Evolutionary conservation across 768 basidiomycete species (phyloP), one percentile per base, ranked within the genome.

Genomic region (Leccinellum luteum): DNA sequence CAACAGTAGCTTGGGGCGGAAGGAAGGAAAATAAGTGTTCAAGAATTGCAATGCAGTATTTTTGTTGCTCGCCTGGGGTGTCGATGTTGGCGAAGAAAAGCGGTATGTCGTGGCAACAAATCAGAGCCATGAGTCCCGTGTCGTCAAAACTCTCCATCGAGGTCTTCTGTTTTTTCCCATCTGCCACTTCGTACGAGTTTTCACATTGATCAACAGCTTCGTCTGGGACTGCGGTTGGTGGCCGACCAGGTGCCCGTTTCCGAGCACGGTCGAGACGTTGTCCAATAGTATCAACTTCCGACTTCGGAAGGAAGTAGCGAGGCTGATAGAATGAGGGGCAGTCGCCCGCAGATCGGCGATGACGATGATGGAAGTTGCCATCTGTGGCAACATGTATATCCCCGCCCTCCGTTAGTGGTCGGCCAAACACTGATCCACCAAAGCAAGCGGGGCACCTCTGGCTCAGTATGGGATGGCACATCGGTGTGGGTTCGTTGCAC

Each of bases 361-460:
- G 54, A 3, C 48, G 27, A n/a, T 55, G 54, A 10, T 48, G 54
- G 6, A 55, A 55, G 31, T 55, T 55, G 13, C 54, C 34, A 19
- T 55, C 47, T 2, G 54, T 55, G 0, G 67, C 67, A 0, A 79
- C 61, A 34, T 77, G 75, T 9, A 78, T 64, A 54, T 79, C 74
- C 2, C 63, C 73, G 0, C 78, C 74, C 3, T 57, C 27, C 1
- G 10, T 3, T 31, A 5, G 56, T 14, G 25, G 25, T 1, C 51
- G 53, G 1, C 67, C 63, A 35, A 61, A 66, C 13, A 4, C 21
- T 43, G 25, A 25, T 3, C 58, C 67, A 0, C 63, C 59, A n/a
- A 66, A 68, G 17, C 76, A 78, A 2, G 71, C 69, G 0, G 75
- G 67, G 47, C 74, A 75, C 25, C 25, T 25, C 25, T 25, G 25